Base-by-base conservation (phyloP, 257 asterid genomes). In the Perilla frutescens region DNA sequence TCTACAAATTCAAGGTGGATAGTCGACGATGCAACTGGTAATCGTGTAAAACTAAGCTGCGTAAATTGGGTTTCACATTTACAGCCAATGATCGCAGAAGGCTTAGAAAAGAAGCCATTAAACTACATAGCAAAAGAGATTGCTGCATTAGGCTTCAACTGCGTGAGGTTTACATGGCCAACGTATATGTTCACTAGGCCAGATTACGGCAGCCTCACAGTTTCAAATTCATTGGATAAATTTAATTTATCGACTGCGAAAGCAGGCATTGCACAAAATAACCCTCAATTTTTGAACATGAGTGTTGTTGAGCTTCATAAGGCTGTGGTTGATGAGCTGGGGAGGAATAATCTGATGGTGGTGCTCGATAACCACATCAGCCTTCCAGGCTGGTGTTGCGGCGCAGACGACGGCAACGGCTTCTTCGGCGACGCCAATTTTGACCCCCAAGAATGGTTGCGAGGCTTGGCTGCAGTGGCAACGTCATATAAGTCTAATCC, bases 151-250 rank as follows among this genome's bases (percentile, higher is more conserved):
- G 96, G 97, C 5, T 90, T 92, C 73, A 90, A 90, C 59, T 92
- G 96, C 51, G 89, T 90, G 75, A 72, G 96, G 43, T 81, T 92
- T 51, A 92, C 96, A 2, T 92, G 91, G 89, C 73, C 96, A 13
- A 84, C 93, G 0, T 79, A 61, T 31, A 85, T 88, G 96, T 88
- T 84, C 82, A 90, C 96, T 2, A 62, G 90, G 71, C 72, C 80
- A 5, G 79, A 79, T 6, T 83, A 79, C 29, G 62, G 85, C 26
- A 62, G 26, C 71, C 76, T 87, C 3, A 87, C 82, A 0, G 93
- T 90, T 8, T 73, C 82, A 0, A 47, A 81, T 3, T 83, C 89
- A 2, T 77, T 91, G 0, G 84, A 79, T n/a, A 73, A 73, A 6
- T 66, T 74, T 15, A 83, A 81, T 1, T 77, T 92, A 48, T 45